Evolutionary conservation across 345 rosid species (phyloP).

Genomic region (Salix brachista): DNA sequence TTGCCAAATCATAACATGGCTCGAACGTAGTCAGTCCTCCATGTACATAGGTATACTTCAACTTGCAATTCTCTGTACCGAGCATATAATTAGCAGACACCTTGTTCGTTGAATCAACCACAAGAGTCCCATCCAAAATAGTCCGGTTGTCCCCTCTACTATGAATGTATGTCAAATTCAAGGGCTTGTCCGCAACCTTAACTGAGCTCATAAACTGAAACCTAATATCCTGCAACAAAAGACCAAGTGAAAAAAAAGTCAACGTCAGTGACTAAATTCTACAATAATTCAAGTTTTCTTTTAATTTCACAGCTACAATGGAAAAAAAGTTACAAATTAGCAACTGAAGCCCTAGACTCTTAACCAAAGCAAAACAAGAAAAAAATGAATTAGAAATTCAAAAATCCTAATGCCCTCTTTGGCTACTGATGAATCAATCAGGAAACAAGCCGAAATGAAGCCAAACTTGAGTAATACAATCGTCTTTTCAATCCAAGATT

Average conservation of each 20-base stretch:
- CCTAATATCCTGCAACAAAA: constrained; percentile 59
- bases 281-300: background rate
- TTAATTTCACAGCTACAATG: background rate
- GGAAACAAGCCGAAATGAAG: background rate
- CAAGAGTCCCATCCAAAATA: constrained; percentile 56
- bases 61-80: constrained; percentile 72
- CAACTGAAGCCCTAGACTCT: constrained; percentile 1
- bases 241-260: background rate
- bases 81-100: constrained; percentile 66
- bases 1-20: constrained; percentile 72
- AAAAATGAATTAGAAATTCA: background rate
- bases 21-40: constrained; percentile 62
- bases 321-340: background rate
- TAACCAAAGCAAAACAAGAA: background rate
- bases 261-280: background rate
- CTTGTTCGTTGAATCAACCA: constrained; percentile 66
- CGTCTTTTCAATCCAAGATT: background rate
- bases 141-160: constrained; percentile 60
- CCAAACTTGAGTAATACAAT: background rate
- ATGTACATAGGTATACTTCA: constrained; percentile 74
- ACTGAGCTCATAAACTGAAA: constrained; percentile 91
- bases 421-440: background rate
- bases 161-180: constrained; percentile 83
- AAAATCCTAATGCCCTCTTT: background rate
- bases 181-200: constrained; percentile 64